Evolutionary conservation across 2,329 filamentous ascomycete genomes (phyloP), one percentile per base, ranked within the genome.

Genomic region (Claviceps paspali): DNA sequence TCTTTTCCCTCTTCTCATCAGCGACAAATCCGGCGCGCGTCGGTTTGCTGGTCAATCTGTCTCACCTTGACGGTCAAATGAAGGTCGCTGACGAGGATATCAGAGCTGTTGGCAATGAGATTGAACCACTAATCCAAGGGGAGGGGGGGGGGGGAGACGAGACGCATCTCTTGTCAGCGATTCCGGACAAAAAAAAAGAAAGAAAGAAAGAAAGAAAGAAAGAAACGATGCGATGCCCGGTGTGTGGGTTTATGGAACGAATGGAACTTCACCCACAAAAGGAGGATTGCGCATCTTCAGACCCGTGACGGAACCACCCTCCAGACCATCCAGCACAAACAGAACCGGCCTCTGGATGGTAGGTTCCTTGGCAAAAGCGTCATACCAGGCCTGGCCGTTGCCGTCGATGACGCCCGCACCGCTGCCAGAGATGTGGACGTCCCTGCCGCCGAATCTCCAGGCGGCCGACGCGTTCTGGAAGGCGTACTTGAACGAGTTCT

Each of bases 301-400:
- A 36, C 77, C 65, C 4, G 68, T 67, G 47, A 82, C 71, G 2
- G 63, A 67, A 1, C 69, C 73, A 5, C 68, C 64, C 3, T 76
- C 55, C 17, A 77, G 56, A 2, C 70, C 75, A 36, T 74, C 67
- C 10, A 68, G 60, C 5, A 68, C 69, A 36, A 77, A 61, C 4
- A 77, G 56, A 30, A 76, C 65, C 0, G 75, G 76, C 6, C 35
- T 27, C 2, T 75, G 64, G 18, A 76, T 60, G 29, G 73, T 66
- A 39, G 71, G 67, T 28, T 67, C 64, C 41, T 78, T 59, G 28
- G 22, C 29, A 31, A 37, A 37, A 4, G 9, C 35, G 14, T 37
- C 70, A 47, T 79, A 80, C 71, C 76, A 77, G 2, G 65, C 64
- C 47, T 79, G 73, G 0, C 73, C 75, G 39, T 74, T 76, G 12